A percentile compares a stretch with the other conserved stretches of the same genome.
Evolutionary conservation across 768 basidiomycete genomes (phyloP).

Genomic region (Suillus brevipes): DNA sequence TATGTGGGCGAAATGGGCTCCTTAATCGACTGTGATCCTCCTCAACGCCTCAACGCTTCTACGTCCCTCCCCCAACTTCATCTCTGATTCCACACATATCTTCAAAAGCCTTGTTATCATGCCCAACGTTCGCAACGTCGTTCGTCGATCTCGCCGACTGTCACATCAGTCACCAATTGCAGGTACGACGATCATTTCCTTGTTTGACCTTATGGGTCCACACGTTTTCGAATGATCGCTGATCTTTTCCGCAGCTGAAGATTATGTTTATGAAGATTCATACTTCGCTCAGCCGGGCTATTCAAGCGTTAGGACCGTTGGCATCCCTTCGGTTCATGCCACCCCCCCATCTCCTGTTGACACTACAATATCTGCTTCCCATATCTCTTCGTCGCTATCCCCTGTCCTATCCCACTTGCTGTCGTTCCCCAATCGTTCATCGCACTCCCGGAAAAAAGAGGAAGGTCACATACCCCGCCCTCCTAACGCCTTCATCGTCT

Average conservation of each 20-base stretch:
- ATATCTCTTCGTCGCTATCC: slow-evolving; percentile 18
- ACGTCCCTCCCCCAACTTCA: slow-evolving; percentile 3
- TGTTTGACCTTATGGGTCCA: slow-evolving; percentile 25
- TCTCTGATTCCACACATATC: slow-evolving; percentile 10
- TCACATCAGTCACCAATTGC: slow-evolving; percentile 40
- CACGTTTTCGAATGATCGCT: slow-evolving; percentile 35
- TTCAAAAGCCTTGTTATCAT: slow-evolving; percentile 21
- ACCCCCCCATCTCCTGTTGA: slow-evolving; percentile 20
- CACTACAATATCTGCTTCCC: slow-evolving; percentile 14
- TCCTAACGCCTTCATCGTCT: slow-evolving; percentile 85
- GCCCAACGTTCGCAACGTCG: slow-evolving; percentile 31
- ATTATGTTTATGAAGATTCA: slow-evolving; percentile 28
- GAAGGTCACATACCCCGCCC: slow-evolving; percentile 69
- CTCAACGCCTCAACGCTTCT: slow-evolving; percentile 19
- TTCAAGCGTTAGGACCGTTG: slow-evolving; percentile 18
- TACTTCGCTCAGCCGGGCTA: slow-evolving; percentile 25
- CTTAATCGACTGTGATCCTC: slow-evolving; percentile 8
- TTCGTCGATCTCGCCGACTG: slow-evolving; percentile 46
- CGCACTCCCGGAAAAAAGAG: slow-evolving; percentile 42
- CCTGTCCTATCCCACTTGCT: slow-evolving; percentile 26
- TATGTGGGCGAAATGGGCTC: slow-evolving; percentile 11
- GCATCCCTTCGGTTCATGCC: slow-evolving; percentile 9
- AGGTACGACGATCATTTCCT: slow-evolving; percentile 28
- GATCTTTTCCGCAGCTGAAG: slow-evolving; percentile 32
- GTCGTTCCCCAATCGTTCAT: slow-evolving; percentile 32